Evolutionary conservation across 768 basidiomycete species (phyloP).

Genomic region (Podaxis rugospora): DNA sequence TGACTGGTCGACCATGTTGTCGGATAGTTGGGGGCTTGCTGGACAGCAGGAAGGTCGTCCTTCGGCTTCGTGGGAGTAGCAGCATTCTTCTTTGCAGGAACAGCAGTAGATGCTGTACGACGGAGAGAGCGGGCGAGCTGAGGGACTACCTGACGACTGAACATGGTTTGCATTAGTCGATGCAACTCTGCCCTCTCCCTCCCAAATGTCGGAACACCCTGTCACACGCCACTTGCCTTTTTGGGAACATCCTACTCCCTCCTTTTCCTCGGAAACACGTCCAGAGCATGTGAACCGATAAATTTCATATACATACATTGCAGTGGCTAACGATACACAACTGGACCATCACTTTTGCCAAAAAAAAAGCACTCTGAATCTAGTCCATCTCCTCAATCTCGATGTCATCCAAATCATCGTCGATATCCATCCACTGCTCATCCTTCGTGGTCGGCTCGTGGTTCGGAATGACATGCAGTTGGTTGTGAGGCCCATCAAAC

Average conservation of each 20-base stretch:
- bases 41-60: slow-evolving; percentile 21
- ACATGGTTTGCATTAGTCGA: slow-evolving; percentile 27
- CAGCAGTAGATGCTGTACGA: slow-evolving; percentile 23
- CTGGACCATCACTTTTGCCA: not conserved
- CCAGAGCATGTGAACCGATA: too few relatives aligned
- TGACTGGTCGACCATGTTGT: slow-evolving; percentile 86
- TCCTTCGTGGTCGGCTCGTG: slow-evolving; percentile 55
- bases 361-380: not conserved
- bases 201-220: slow-evolving; percentile 5
- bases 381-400: slow-evolving; percentile 71
- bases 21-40: slow-evolving; percentile 82
- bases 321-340: not conserved
- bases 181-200: slow-evolving; percentile 14
- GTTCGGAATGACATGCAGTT: slow-evolving; percentile 75
- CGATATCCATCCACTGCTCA: slow-evolving; percentile 59
- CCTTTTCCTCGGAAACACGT: too few relatives aligned
- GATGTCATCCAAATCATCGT: slow-evolving; percentile 42
- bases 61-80: slow-evolving; percentile 13
- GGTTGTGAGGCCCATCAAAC: slow-evolving; percentile 82
- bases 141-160: slow-evolving; percentile 33
- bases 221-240: slow-evolving; percentile 12
- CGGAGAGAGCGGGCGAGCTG: slow-evolving; percentile 26
- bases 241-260: not conserved
- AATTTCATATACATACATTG: not conserved
- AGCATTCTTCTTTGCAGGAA: slow-evolving; percentile 23